phyloP scores from a whole-genome alignment of 2,329 filamentous ascomycete genomes.

The Neonectria coccinea region DNA sequence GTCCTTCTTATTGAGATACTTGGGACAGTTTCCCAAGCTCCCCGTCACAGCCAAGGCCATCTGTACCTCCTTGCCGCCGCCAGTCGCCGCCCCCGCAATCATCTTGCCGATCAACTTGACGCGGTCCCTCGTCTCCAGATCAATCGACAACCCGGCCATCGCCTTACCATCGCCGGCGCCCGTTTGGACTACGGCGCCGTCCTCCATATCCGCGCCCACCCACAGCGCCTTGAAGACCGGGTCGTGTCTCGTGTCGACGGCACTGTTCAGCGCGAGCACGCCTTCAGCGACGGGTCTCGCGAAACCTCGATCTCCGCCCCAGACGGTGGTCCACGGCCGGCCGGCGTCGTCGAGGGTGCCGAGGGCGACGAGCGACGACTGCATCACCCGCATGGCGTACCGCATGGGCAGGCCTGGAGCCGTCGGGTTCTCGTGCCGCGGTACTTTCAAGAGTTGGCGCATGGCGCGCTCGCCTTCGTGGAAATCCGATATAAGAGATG shows the following conservation, averaged over 20 bases:
- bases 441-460: conserved; percentile 70
- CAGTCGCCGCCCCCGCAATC: conserved; percentile 69
- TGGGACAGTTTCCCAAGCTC: conserved; percentile 85
- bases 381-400: conserved; percentile 70
- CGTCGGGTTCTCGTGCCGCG: conserved; percentile 73
- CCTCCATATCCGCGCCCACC: conserved; percentile 60
- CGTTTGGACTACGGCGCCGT: conserved; percentile 50
- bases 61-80: conserved; percentile 55
- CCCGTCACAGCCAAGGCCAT: conserved; percentile 77
- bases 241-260: conserved; percentile 72
- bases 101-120: conserved; percentile 80
- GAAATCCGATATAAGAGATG: conserved; percentile 56
- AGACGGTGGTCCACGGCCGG: conserved; percentile 80
- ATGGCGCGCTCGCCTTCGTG: conserved; percentile 76
- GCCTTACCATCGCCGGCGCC: conserved; percentile 55
- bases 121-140: conserved; percentile 65
- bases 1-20: conserved; percentile 83
- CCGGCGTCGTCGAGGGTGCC: conserved; percentile 75
- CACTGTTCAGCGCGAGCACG: conserved; percentile 72
- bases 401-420: conserved; percentile 69
- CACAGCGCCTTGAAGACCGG: conserved; percentile 76
- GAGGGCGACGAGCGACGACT: conserved; percentile 76
- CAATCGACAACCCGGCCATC: conserved; percentile 69
- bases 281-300: conserved; percentile 70
- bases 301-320: conserved; percentile 80